A percentile compares a stretch with the other conserved stretches of the same genome.
Conservation (phyloP, 2,329 filamentous ascomycete species). For the Penicillium sp. region DNA sequence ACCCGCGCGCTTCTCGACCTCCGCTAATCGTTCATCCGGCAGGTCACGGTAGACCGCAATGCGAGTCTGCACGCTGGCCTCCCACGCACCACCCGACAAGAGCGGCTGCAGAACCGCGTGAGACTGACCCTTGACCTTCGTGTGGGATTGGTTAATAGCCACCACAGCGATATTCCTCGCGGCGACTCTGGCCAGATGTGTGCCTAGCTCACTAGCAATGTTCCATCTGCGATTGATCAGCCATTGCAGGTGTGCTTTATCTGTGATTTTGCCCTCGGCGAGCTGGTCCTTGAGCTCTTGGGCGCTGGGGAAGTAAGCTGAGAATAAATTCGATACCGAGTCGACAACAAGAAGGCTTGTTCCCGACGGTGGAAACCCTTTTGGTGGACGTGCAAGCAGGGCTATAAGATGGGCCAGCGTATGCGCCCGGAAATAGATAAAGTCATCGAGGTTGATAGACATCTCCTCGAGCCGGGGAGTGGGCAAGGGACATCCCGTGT, state of each 20-base stretch:
- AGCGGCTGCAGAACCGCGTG: conserved; percentile 63
- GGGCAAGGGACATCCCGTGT: conserved; percentile 45
- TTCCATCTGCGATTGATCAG: conserved; percentile 40
- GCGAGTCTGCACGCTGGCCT: conserved; percentile 63
- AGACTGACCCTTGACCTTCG: conserved; percentile 62
- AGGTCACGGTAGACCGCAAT: conserved; percentile 74
- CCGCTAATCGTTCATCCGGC: conserved; percentile 48
- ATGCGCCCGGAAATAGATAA: conserved; percentile 56
- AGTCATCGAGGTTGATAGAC: conserved; percentile 39
- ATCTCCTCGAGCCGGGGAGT: conserved; percentile 43
- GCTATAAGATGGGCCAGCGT: conserved; percentile 61
- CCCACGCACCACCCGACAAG: conserved; percentile 69
- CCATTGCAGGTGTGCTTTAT: conserved; percentile 37
- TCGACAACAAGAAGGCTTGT: conserved; percentile 69
- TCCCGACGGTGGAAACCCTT: conserved; percentile 52
- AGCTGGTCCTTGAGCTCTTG: conserved; percentile 29
- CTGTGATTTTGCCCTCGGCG: conserved; percentile 24
- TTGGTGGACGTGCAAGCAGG: conserved; percentile 59
- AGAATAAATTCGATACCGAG: conserved; percentile 66
- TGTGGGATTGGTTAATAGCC: conserved; percentile 69
- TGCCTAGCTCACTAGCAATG: conserved; percentile 58
- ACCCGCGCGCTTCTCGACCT: conserved; percentile 58
- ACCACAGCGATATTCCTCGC: conserved; percentile 64
- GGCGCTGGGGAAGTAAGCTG: conserved; percentile 63
- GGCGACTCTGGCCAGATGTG: conserved; percentile 60